Percentiles rank a stretch among this genome's conserved stretches.
Conservation (phyloP, 2,329 filamentous ascomycete genomes). For the Phyllosticta citrichinensis region DNA sequence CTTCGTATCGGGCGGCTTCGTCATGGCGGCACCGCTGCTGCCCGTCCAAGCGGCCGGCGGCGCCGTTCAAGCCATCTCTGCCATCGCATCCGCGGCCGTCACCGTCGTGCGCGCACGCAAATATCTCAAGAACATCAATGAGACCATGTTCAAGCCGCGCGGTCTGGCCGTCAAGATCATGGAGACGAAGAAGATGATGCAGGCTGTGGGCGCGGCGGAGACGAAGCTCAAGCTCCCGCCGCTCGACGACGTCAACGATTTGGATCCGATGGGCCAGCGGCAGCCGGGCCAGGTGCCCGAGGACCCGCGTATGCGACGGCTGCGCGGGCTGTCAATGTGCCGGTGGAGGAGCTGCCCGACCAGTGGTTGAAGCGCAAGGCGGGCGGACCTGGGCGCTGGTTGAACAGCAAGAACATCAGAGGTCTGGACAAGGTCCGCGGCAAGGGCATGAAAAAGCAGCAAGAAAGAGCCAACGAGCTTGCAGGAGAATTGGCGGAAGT, state of each 20-base stretch:
- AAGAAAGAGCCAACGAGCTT: constrained; percentile 1
- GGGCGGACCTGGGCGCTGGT: constrained; percentile 2
- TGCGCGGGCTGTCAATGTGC: constrained; percentile 6
- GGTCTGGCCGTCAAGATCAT: background rate
- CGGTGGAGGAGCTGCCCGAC: background rate
- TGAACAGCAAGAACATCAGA: background rate
- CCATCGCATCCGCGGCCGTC: background rate
- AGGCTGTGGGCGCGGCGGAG: background rate
- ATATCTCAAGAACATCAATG: constrained; percentile 1
- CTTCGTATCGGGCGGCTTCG: constrained; percentile 14
- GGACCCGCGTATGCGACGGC: constrained; percentile 3
- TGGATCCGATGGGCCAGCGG: background rate
- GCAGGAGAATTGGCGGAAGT: background rate
- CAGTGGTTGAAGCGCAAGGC: background rate
- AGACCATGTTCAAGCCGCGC: constrained; percentile 1
- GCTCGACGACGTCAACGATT: constrained; percentile 2
- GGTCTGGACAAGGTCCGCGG: background rate
- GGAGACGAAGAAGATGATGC: constrained; percentile 5
- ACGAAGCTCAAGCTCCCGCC: constrained; percentile 1
- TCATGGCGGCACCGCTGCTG: constrained; percentile 15
- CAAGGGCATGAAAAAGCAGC: background rate
- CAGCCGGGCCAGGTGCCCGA: background rate
- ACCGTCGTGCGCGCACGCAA: background rate
- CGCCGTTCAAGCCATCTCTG: background rate
- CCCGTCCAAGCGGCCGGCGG: constrained; percentile 11